Percentiles rank a stretch among this genome's conserved stretches.
These are phyloP conservation scores for Lodderomyces beijingensis DNA, from an alignment of 1,139 yeast genomes.

Conservation along the genomic window DNA sequence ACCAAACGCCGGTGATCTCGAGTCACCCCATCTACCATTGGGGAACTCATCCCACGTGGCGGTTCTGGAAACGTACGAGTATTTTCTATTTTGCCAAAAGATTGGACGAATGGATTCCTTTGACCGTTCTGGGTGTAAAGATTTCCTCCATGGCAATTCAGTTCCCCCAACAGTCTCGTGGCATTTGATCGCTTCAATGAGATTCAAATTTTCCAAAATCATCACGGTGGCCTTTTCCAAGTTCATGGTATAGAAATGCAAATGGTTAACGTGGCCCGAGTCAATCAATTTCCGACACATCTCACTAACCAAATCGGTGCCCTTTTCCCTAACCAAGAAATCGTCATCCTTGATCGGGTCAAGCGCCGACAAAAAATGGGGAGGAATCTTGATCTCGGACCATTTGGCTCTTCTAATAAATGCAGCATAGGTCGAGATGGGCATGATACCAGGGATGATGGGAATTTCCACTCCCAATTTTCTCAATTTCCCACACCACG, in stretches of 20 bases:
- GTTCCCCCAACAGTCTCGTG: slow-evolving; percentile 39
- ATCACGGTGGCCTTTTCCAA: slow-evolving; percentile 85
- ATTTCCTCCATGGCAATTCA: slow-evolving; percentile 83
- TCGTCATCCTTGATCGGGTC: slow-evolving; percentile 91
- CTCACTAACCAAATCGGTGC: slow-evolving; percentile 76
- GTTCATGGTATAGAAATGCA: slow-evolving; percentile 96
- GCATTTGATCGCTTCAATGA: slow-evolving; percentile 45
- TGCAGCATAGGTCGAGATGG: slow-evolving; percentile 89
- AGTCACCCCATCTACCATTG: slow-evolving; percentile 93
- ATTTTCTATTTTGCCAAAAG: slow-evolving; percentile 93
- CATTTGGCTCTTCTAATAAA: slow-evolving; percentile 91
- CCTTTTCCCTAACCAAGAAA: slow-evolving; percentile 78
- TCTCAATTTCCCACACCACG: slow-evolving; percentile 75
- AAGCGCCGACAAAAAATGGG: slow-evolving; percentile 61
- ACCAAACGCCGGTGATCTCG: slow-evolving; percentile 91
- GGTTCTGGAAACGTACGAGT: slow-evolving; percentile 84
- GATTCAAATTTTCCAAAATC: slow-evolving; percentile 72
- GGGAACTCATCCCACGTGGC: slow-evolving; percentile 95
- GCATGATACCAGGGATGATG: slow-evolving; percentile 97
- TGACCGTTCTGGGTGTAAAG: slow-evolving; percentile 74
- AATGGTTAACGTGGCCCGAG: slow-evolving; percentile 73
- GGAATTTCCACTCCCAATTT: slow-evolving; percentile 78
- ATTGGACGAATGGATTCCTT: slow-evolving; percentile 89
- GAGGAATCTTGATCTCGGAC: slow-evolving; percentile 83
- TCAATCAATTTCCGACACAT: slow-evolving; percentile 74